Evolutionary conservation across 306 rosid species (phyloP).

Genomic region (Leucaena leucocephala): DNA sequence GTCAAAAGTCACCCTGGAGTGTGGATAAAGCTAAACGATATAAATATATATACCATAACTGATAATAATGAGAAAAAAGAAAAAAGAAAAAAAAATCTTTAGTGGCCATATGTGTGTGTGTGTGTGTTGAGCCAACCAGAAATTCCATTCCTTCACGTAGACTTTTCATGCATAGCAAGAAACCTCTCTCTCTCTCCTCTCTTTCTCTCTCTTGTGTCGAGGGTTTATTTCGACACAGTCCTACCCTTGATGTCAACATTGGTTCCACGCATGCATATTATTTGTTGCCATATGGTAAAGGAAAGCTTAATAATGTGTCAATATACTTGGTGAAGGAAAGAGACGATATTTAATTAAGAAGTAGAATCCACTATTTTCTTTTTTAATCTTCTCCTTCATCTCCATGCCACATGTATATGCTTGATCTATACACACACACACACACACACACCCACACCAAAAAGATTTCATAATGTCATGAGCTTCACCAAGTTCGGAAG

Average conservation of each 20-base stretch:
- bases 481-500: conserved; percentile 35
- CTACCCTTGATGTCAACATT: conserved; percentile 33
- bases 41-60: conserved; percentile 25
- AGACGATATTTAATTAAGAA: conserved; percentile 2
- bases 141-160: conserved; percentile 71
- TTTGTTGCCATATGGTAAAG: conserved; percentile 38
- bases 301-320: conserved; percentile 19
- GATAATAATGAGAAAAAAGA: conserved; percentile 24
- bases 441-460: too few species aligned
- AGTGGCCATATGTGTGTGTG: conserved; percentile 26
- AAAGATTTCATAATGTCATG: conserved; percentile 24
- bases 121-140: conserved; percentile 50
- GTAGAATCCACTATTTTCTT: not conserved
- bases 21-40: conserved; percentile 56
- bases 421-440: too few species aligned
- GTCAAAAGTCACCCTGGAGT: conserved; percentile 79
- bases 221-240: conserved; percentile 2
- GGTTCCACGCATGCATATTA: conserved; percentile 34
- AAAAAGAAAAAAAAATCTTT: not conserved
- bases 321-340: conserved; percentile 17
- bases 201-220: not conserved
- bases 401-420: not conserved
- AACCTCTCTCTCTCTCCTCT: conserved; percentile 45
- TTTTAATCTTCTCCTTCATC: conserved; percentile 2
- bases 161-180: conserved; percentile 75